Base-by-base conservation (phyloP, 139 green algal species). In the Chlamydomonas sp. region DNA sequence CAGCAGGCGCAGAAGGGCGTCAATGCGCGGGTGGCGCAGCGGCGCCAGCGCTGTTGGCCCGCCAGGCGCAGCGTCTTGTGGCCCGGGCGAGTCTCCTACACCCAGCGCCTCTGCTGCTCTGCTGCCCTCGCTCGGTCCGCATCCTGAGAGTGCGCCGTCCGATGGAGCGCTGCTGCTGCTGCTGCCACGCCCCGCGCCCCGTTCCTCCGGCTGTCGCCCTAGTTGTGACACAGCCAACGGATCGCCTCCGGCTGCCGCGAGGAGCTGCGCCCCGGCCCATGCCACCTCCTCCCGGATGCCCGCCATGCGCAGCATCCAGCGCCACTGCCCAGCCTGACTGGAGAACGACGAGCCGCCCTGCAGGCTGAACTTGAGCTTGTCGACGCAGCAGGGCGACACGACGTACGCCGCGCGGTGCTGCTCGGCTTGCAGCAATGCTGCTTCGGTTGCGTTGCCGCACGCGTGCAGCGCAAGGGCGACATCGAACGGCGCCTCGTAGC, bases 371-470 rank as follows among this genome's bases (percentile, higher is more conserved):
- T 88, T 85, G 13, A 91, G 73, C 72, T 89, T 89, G 36, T 83
- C 82, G 65, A 80, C 54, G 65, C 67, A 82, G 20, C 59, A 66
- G 33, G 59, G 59, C 6, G 31, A 48, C 31, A 66, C 79, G 0
- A 87, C 35, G 58, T 86, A 91, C 1, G 84, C 83, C 0, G 84
- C 86, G 0, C 73, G 50, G 8, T 70, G 58, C 31, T 76, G 58
- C 38, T 67, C 71, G 20, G 80, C 78, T 54, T 82, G 73, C 58
- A 81, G 65, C 69, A 88, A 35, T 20, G 82, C 82, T 2, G 79
- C 50, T 67, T 92, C 87, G 8, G 87, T 92, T 3, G 84, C 87
- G 61, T 90, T 89, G 49, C 87, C 86, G 65, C 86, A 91, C 1
- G 84, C 86, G 67, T 91, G 86, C 60, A 93, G 77, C 31, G 85